phyloP scores from a whole-genome alignment of 129 eudicot species.

The Helichrysum umbraculigerum region DNA sequence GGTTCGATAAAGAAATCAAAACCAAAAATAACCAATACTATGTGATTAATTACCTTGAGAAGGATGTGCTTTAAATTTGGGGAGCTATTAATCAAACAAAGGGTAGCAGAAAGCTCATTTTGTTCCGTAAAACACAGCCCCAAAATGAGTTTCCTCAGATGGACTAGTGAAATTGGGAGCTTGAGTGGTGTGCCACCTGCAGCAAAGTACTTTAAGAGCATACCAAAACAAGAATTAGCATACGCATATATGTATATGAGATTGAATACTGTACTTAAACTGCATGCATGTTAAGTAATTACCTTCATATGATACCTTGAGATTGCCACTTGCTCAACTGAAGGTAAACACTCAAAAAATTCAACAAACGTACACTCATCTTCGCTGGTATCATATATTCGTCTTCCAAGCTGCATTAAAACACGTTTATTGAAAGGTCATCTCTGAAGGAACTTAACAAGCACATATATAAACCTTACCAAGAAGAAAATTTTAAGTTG shows the following conservation, averaged over 20 bases:
- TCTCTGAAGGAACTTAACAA: neutral
- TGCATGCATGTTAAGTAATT: neutral
- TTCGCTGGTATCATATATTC: neutral
- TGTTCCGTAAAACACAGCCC: too few relatives aligned
- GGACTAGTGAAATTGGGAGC: too few relatives aligned
- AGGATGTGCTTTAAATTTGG: neutral
- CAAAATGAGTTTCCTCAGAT: too few relatives aligned
- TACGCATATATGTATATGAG: neutral
- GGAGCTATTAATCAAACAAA: too few relatives aligned
- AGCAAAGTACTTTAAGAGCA: slow-evolving; percentile 1
- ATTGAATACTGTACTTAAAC: neutral
- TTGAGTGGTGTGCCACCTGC: neutral
- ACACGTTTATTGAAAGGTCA: neutral
- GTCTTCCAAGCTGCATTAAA: neutral
- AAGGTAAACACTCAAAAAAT: neutral
- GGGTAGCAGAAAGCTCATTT: too few relatives aligned
- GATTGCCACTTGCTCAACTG: neutral
- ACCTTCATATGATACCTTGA: neutral
- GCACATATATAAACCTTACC: neutral
- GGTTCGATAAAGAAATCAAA: neutral
- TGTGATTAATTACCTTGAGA: neutral
- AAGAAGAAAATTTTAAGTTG: slow-evolving; percentile 14
- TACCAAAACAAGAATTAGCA: slow-evolving; percentile 3
- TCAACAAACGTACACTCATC: neutral
- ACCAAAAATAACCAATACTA: neutral